Evolutionary conservation across 1,284 basidiomycete genomes (phyloP), one percentile per base, ranked within the genome.

Genomic region (Trichosporon faecale): DNA sequence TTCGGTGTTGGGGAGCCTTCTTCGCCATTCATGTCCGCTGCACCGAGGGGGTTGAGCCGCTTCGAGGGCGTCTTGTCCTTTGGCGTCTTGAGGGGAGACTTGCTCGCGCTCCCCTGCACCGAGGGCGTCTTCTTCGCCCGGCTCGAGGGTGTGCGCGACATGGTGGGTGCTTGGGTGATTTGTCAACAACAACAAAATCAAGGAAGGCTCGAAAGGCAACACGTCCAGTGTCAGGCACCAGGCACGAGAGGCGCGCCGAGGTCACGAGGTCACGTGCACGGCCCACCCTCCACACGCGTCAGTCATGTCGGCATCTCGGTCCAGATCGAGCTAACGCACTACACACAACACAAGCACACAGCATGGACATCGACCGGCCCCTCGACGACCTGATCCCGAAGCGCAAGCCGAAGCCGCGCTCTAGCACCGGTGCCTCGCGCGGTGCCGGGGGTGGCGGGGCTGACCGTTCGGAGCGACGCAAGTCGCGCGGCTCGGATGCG

Each of bases 341-440:
- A 61, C 60, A n/a, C 60, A 61, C 57, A 16, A 61, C 57, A 16
- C 57, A 33, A 9, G 25, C 23, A 33, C 25, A 25, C 66, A 78
- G 68, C 65, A 83, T 84, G 82, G 80, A 84, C 72, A 68, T 83
- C 67, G 82, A 83, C 77, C 80, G 77, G 72, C 74, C 80, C 55
- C 81, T 84, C 37, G 82, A 84, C 70, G 80, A 80, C 21, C 64
- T 81, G 65, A 80, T 81, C 64, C 73, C 77, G 37, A 79, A 78
- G 69, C 75, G 76, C 66, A 78, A 78, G 71, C 37, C 68, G 6
- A 78, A 78, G 71, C 37, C 68, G 9, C 67, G 66, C 44, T 66
- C 44, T 25, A 29, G 70, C 44, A 29, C 55, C 11, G 46, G 55
- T n/a, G n/a, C n/a, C n/a, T n/a, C n/a, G 57, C 3, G 46, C 12